These are phyloP conservation scores for Exidia glandulosa DNA, from an alignment of 768 basidiomycete genomes.

Conservation along the genomic window DNA sequence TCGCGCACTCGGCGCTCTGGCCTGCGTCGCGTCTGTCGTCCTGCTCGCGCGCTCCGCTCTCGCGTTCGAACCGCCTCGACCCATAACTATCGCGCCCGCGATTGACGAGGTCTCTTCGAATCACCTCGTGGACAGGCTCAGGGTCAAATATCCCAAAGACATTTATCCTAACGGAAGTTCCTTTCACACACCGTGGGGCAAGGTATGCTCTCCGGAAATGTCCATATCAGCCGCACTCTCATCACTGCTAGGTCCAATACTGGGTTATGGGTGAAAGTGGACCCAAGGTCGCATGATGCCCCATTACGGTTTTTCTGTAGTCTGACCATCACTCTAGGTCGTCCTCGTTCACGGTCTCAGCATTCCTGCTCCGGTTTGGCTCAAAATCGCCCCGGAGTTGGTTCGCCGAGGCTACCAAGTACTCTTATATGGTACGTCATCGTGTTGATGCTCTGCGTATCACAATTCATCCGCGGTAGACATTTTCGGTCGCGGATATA, in stretches of 20 bases:
- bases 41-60: background rate
- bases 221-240: background rate
- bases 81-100: background rate
- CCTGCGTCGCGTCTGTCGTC: background rate
- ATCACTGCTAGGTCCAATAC: background rate
- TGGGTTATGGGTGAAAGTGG: constrained; percentile 31
- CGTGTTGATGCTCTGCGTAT: background rate
- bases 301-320: background rate
- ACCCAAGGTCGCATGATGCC: background rate
- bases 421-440: constrained; percentile 53
- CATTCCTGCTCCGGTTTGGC: constrained; percentile 68
- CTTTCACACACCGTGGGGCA: background rate
- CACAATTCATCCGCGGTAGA: constrained; percentile 29
- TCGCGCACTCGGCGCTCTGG: background rate
- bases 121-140: background rate
- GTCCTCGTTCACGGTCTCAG: constrained; percentile 71
- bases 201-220: background rate
- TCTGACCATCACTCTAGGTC: constrained; percentile 30
- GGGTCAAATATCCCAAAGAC: constrained; percentile 56
- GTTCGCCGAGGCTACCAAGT: constrained; percentile 61
- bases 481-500: constrained; percentile 74
- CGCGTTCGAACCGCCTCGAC: background rate
- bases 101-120: background rate
- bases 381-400: constrained; percentile 56
- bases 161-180: constrained; percentile 32